Evolutionary conservation across 345 rosid genomes (phyloP).

Genomic region (Ceriops zippeliana): DNA sequence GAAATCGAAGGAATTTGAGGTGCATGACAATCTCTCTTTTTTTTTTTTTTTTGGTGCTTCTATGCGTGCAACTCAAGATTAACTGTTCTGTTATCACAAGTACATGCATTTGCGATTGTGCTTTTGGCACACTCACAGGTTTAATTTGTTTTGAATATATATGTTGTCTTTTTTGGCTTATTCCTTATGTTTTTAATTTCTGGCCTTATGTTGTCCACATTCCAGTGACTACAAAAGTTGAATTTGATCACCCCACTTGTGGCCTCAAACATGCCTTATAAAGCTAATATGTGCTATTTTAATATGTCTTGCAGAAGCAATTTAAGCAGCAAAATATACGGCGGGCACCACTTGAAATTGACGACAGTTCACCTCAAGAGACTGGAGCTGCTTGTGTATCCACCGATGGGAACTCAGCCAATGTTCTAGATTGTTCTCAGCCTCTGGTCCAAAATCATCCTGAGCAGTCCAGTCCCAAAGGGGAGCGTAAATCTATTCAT

Average conservation of each 20-base stretch:
- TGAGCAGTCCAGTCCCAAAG: constrained; percentile 34
- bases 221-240: no score
- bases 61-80: background rate
- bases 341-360: constrained; percentile 28
- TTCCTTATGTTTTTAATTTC: no score
- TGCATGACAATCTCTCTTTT: constrained; percentile 12
- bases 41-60: background rate
- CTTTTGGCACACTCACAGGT: background rate
- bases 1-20: constrained; percentile 89
- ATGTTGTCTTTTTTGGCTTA: background rate
- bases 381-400: constrained; percentile 22
- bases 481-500: constrained; percentile 47
- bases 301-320: constrained; percentile 60
- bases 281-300: background rate
- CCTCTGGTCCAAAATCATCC: constrained; percentile 17
- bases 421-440: constrained; percentile 25
- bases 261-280: background rate
- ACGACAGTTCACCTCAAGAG: constrained; percentile 32
- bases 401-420: constrained; percentile 27
- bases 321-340: constrained; percentile 51
- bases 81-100: background rate
- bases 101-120: background rate
- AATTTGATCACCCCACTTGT: background rate
- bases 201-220: no score
- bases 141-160: background rate